phyloP scores from a whole-genome alignment of 352 stramenopile species.

The Phytophthora hibernalis region DNA sequence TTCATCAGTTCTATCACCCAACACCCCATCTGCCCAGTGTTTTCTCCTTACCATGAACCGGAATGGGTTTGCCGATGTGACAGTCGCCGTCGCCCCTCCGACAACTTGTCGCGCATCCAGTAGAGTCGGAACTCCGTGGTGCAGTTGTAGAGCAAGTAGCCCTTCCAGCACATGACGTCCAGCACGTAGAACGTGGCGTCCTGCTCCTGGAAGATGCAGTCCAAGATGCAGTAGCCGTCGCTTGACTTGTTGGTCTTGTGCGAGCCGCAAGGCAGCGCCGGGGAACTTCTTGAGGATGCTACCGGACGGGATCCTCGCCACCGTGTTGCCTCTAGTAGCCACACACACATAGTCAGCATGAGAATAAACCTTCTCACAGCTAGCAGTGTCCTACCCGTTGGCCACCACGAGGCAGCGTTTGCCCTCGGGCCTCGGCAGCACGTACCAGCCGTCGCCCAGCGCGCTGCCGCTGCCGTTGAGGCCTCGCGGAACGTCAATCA shows the following conservation, averaged over 20 bases:
- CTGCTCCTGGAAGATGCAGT: conserved; percentile 93
- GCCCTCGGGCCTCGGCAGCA: conserved; percentile 91
- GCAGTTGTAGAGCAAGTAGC: conserved; percentile 93
- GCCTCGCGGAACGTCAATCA: conserved; percentile 85
- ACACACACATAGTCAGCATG: background rate
- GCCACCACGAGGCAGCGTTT: conserved; percentile 91
- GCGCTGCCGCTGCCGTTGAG: conserved; percentile 82
- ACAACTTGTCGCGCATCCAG: conserved; percentile 92
- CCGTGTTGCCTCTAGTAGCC: conserved; percentile 68
- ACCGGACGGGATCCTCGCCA: conserved; percentile 82
- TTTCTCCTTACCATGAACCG: conserved; percentile 65
- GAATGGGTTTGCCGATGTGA: conserved; percentile 73
- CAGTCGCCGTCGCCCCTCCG: conserved; percentile 62
- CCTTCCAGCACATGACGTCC: conserved; percentile 95
- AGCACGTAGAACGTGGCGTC: conserved; percentile 92
- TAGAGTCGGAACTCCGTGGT: conserved; percentile 93
- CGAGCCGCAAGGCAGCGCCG: conserved; percentile 81
- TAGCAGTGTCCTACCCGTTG: conserved; percentile 60
- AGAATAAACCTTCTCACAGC: background rate
- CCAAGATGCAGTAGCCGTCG: conserved; percentile 90
- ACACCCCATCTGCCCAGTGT: background rate
- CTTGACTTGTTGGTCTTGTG: conserved; percentile 74
- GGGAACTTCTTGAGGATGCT: conserved; percentile 88
- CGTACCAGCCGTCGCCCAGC: conserved; percentile 88
- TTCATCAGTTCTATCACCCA: background rate